Evolutionary conservation across 225 moss, liverwort and hornwort genomes (phyloP).

Genomic region (Thuidium tamariscinum): DNA sequence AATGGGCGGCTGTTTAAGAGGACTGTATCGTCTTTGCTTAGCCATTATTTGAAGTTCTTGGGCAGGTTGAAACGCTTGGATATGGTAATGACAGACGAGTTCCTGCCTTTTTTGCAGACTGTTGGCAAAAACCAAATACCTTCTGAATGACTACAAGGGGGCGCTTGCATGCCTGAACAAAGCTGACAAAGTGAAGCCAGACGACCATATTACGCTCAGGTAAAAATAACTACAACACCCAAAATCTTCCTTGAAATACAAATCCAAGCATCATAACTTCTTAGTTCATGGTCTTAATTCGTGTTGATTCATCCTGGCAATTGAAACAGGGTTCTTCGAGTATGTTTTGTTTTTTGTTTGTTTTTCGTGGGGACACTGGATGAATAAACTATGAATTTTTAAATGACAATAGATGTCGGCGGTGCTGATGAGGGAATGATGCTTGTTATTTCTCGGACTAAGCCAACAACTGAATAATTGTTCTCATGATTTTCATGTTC

Average conservation of each 20-base stretch:
- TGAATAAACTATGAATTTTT: background rate
- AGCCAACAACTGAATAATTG: background rate
- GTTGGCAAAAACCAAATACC: constrained; percentile 28
- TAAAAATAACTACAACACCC: background rate
- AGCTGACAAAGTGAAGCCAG: constrained; percentile 28
- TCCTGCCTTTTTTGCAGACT: background rate
- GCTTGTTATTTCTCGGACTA: background rate
- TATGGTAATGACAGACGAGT: background rate
- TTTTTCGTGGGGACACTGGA: background rate
- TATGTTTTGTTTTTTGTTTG: background rate
- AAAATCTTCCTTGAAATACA: background rate
- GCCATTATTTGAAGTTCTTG: background rate
- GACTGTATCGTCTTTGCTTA: background rate
- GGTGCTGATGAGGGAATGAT: background rate
- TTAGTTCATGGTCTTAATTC: background rate
- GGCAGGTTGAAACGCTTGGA: background rate
- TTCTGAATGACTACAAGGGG: constrained; percentile 31
- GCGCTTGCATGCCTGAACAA: constrained; percentile 21
- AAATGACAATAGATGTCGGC: background rate
- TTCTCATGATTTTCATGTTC: background rate
- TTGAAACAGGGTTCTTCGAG: background rate
- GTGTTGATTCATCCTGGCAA: background rate
- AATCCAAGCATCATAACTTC: no score
- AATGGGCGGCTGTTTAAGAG: background rate
- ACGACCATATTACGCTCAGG: constrained; percentile 34